Evolutionary conservation across 1,284 basidiomycete species (phyloP).

Genomic region (Pseudozyma flocculosa): DNA sequence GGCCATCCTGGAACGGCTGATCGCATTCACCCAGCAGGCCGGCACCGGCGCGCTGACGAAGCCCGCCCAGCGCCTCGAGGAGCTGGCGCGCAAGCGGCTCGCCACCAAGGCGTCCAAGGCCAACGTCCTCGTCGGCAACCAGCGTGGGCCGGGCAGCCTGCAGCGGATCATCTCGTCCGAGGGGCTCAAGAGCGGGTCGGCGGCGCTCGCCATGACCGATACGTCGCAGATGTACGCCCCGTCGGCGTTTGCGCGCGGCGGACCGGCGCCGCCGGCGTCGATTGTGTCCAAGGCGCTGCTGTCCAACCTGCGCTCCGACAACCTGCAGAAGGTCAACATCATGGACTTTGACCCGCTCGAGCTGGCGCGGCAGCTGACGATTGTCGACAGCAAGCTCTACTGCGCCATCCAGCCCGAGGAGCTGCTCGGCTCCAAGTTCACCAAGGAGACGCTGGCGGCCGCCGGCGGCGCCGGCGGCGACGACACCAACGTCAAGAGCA

Average conservation of each 20-base stretch:
- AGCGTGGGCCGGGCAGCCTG: conserved; percentile 40
- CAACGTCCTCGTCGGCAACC: conserved; percentile 27
- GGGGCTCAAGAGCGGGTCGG: conserved; percentile 29
- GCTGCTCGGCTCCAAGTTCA: conserved; percentile 57
- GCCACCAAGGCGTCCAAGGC: conserved; percentile 26
- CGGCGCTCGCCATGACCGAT: conserved; percentile 31
- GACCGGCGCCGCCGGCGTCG: conserved; percentile 63
- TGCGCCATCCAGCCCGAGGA: conserved; percentile 59
- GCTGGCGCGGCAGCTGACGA: conserved; percentile 65
- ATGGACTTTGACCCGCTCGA: conserved; percentile 80
- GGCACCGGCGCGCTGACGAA: conserved; percentile 64
- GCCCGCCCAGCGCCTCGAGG: conserved; percentile 64
- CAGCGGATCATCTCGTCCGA: conserved; percentile 55
- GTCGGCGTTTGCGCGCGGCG: conserved; percentile 25
- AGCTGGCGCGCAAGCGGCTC: conserved; percentile 36
- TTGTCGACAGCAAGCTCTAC: conserved; percentile 57
- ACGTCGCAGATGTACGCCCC: conserved; percentile 42
- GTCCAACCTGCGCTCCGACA: conserved; percentile 60
- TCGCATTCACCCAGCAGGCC: conserved; percentile 65
- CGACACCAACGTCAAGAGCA: conserved; percentile 56
- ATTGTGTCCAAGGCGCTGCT: conserved; percentile 80
- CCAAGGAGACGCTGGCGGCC: conserved; percentile 42
- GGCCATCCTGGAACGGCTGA: conserved; percentile 64
- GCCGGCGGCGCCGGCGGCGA: conserved; percentile 10
- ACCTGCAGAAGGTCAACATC: conserved; percentile 64